A percentile compares a stretch with the other conserved stretches of the same genome.
Conservation (phyloP, 192 early-diverging fungal genomes). For the Phycomyces blakesleeanus region DNA sequence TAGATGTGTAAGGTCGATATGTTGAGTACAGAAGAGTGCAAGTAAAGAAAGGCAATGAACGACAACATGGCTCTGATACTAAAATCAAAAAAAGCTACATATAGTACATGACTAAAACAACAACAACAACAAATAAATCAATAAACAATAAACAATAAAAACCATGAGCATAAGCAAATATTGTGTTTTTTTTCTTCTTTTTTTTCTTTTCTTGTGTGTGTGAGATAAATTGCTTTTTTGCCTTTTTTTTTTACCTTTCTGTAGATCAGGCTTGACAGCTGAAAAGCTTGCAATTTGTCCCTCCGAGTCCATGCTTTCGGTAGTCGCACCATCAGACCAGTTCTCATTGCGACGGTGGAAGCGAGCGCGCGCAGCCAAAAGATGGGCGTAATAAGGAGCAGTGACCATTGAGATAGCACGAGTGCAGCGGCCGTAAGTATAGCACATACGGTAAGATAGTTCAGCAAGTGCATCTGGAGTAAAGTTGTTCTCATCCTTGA, state of each 20-base stretch:
- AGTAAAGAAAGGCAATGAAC: too few species aligned
- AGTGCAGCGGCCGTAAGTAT: constrained; percentile 85
- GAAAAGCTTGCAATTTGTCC: constrained; percentile 30
- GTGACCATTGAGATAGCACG: constrained; percentile 85
- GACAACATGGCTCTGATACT: too few species aligned
- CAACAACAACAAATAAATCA: too few species aligned
- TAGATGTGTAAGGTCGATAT: too few species aligned
- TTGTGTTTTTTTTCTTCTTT: too few species aligned
- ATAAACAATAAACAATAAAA: too few species aligned
- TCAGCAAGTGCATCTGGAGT: constrained; percentile 75
- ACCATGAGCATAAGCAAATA: too few species aligned
- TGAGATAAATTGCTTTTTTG: too few species aligned
- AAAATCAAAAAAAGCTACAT: too few species aligned
- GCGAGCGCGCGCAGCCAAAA: constrained; percentile 84
- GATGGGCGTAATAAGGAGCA: constrained; percentile 92
- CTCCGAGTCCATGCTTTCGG: constrained; percentile 28
- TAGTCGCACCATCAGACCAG: constrained; percentile 40
- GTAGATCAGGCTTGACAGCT: constrained; percentile 41
- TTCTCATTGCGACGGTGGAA: constrained; percentile 72
- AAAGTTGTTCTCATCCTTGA: constrained; percentile 87
- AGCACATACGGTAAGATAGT: constrained; percentile 88
- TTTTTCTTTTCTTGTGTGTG: constrained; percentile 21
- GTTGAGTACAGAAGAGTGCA: too few species aligned
- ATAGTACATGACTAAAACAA: too few species aligned
- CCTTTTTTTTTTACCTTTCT: too few species aligned